Evolutionary conservation across 768 basidiomycete species (phyloP), one percentile per base, ranked within the genome.

Genomic region (Paxillus involutus): DNA sequence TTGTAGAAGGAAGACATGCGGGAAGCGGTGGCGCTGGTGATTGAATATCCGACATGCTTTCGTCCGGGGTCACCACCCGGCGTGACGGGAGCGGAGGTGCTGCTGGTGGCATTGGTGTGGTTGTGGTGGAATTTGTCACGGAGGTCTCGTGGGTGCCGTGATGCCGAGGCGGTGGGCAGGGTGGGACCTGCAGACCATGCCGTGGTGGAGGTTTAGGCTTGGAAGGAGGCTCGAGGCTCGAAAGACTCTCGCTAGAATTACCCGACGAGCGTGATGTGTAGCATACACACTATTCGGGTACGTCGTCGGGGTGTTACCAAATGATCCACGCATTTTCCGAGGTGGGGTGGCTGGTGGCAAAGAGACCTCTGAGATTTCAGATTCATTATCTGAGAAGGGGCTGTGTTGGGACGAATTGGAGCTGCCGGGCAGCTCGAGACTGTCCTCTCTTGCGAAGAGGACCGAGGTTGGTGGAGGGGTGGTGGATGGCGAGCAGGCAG

Each of bases 11-110:
- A 12, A 49, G 71, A 43, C 82, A 77, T 8, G 72, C 59, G 14
- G 81, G 82, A 24, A 70, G 52, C 8, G 63, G 70, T 17, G 70
- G 69, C 2, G 61, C 67, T 9, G 49, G 33, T 16, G 58, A 19
- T 0, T 33, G 42, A 11, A 30, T 7, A 2, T 62, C 63, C 6
- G 32, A 17, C 3, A 14, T 13, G 33, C n/a, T 14, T 17, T 63
- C 65, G 8, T 57, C 60, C 11, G 52, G 55, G n/a, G n/a, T n/a
- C 3, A 51, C 8, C 3, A 39, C 6, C 8, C 58, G 68, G 16
- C 68, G 68, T 26, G 80, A 70, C 9, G 80, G 80, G 9, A 83
- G 77, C 21, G 77, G 76, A 26, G 70, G 72, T 16, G 69, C 63
- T 13, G 55, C 64, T 1, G 59, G 49, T 16, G 59, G 56, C 39